Evolutionary conservation across 2,329 filamentous ascomycete genomes (phyloP).

Genomic region (Alternaria arbusti): DNA sequence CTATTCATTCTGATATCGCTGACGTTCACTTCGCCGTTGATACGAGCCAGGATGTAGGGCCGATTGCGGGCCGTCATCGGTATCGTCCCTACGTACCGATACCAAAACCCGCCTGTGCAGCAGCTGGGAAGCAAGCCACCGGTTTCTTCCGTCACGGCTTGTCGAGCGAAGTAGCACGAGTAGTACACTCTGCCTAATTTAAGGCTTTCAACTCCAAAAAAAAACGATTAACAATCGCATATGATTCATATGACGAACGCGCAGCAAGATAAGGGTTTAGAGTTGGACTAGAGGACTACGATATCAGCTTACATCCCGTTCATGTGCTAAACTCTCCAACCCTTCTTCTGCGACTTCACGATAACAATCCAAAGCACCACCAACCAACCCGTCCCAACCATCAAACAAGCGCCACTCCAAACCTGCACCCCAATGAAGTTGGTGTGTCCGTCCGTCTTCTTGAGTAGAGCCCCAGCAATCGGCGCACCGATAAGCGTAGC

Average conservation of each 20-base stretch:
- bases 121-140: background rate
- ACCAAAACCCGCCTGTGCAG: background rate
- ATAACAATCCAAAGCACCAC: slow-evolving; percentile 34
- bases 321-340: slow-evolving; percentile 36
- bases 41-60: background rate
- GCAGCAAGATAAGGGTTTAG: background rate
- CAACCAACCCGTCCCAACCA: slow-evolving; percentile 37
- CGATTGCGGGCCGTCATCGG: background rate
- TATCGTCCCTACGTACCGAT: background rate
- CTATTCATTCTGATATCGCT: no score
- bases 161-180: background rate
- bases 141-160: background rate
- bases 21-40: background rate
- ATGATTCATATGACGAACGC: no score
- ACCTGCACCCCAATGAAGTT: slow-evolving; percentile 44
- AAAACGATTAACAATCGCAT: no score
- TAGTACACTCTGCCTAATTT: background rate
- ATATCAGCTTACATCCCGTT: background rate
- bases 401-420: slow-evolving; percentile 45
- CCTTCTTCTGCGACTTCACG: slow-evolving; percentile 31
- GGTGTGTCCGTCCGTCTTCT: slow-evolving; percentile 24
- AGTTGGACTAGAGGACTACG: background rate
- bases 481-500: slow-evolving; percentile 46
- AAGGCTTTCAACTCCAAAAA: no score
- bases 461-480: slow-evolving; percentile 44